Evolutionary conservation across 192 early-diverging fungal genomes (phyloP).

Genomic region (Coemansia pectinata): DNA sequence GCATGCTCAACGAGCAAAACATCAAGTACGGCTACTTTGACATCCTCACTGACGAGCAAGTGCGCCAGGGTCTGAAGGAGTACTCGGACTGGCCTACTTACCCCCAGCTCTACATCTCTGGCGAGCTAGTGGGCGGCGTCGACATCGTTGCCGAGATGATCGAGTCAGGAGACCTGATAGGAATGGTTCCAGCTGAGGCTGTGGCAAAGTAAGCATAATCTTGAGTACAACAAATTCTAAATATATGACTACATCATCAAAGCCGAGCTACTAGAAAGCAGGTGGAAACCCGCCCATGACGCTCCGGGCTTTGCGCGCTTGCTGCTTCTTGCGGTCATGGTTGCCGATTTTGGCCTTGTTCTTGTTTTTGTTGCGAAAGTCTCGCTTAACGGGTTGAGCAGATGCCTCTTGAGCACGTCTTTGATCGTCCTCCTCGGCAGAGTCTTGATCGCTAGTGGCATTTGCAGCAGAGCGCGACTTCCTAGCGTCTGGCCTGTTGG

Average conservation of each 20-base stretch:
- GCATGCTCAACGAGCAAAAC: conserved; percentile 71
- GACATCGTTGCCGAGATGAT: conserved; percentile 96
- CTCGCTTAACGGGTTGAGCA: conserved; percentile 18
- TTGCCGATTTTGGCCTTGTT: conserved; percentile 71
- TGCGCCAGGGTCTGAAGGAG: conserved; percentile 87
- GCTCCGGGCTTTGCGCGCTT: conserved; percentile 68
- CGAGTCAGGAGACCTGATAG: conserved; percentile 67
- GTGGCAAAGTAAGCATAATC: conserved; percentile 11
- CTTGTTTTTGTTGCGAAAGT: conserved; percentile 57
- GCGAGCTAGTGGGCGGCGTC: conserved; percentile 90
- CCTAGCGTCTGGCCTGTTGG: neutral
- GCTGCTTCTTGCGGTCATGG: conserved; percentile 72
- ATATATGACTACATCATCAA: neutral
- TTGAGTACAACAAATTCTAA: neutral
- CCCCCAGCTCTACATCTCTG: conserved; percentile 91
- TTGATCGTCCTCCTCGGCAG: neutral
- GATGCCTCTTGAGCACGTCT: neutral
- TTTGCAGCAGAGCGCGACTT: neutral
- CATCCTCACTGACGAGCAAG: conserved; percentile 89
- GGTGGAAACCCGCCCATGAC: conserved; percentile 5
- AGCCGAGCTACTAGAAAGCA: neutral
- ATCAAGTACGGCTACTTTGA: conserved; percentile 87
- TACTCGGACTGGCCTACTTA: conserved; percentile 95
- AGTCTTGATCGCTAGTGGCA: neutral
- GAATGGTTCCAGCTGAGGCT: conserved; percentile 58